Percentiles rank a stretch among this genome's conserved stretches.
These are phyloP conservation scores for Trichoderma arundinaceum DNA, from an alignment of 2,329 filamentous ascomycete genomes.

Conservation along the genomic window DNA sequence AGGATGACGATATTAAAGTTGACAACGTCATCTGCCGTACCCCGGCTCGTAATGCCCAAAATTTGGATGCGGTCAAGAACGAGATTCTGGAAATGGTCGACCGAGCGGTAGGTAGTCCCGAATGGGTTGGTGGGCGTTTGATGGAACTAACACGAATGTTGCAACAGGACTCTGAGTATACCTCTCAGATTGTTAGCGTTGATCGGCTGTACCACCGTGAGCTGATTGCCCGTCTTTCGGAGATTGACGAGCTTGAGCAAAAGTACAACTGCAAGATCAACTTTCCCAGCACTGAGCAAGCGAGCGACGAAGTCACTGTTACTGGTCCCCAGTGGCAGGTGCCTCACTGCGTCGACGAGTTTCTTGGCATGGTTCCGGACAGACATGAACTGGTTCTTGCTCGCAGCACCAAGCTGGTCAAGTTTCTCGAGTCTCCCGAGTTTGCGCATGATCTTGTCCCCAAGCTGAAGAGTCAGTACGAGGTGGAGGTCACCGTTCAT, in stretches of 20 bases:
- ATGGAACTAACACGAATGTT: constrained; percentile 31
- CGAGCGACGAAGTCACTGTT: constrained; percentile 93
- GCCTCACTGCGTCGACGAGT: constrained; percentile 92
- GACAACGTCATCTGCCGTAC: constrained; percentile 99
- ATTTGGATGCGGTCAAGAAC: constrained; percentile 94
- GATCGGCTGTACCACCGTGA: constrained; percentile 95
- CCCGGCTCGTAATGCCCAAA: constrained; percentile 94
- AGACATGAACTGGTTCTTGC: constrained; percentile 89
- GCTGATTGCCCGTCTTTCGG: constrained; percentile 82
- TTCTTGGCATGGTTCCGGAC: constrained; percentile 97
- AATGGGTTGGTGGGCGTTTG: no score
- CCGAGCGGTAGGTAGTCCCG: constrained; percentile 69
- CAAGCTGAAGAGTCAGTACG: constrained; percentile 89
- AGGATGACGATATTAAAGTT: constrained; percentile 97
- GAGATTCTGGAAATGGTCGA: constrained; percentile 99
- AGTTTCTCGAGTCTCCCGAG: constrained; percentile 80
- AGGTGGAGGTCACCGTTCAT: constrained; percentile 82
- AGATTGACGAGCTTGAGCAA: constrained; percentile 95
- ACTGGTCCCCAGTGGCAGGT: constrained; percentile 98
- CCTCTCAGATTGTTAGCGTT: constrained; percentile 89
- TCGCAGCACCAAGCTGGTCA: constrained; percentile 74
- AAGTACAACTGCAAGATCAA: constrained; percentile 99
- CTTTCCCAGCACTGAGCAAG: constrained; percentile 96
- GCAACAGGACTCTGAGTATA: constrained; percentile 87
- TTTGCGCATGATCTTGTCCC: constrained; percentile 80